phyloP scores from a whole-genome alignment of 176 grass and related monocot species.

The Oryza glaberrima region DNA sequence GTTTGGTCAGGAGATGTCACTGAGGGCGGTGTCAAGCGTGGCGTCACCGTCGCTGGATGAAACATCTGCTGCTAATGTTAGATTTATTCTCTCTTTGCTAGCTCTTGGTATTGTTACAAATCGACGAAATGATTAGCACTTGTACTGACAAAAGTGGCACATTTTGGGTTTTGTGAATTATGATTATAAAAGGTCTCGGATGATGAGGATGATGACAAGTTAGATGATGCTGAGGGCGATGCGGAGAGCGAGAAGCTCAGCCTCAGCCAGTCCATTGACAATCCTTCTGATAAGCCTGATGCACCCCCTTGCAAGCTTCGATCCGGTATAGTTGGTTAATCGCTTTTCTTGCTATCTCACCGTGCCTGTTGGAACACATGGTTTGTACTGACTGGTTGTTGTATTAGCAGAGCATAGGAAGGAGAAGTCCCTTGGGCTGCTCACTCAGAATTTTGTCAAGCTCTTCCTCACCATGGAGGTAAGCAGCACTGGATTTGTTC shows the following conservation, averaged over 20 bases:
- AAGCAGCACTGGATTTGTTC: not conserved
- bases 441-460: slow-evolving; percentile 96
- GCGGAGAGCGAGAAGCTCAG: slow-evolving; percentile 59
- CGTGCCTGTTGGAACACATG: not conserved
- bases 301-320: slow-evolving; percentile 37
- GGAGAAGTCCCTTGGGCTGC: slow-evolving; percentile 85
- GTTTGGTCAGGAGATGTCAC: slow-evolving; percentile 60
- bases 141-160: not conserved
- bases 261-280: slow-evolving; percentile 33
- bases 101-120: not conserved
- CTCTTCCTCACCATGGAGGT: slow-evolving; percentile 88
- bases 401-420: slow-evolving; percentile 62
- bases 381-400: not conserved
- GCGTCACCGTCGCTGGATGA: slow-evolving; percentile 36
- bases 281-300: slow-evolving; percentile 41
- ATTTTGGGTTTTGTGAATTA: slow-evolving; percentile 18
- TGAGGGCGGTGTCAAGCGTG: slow-evolving; percentile 39
- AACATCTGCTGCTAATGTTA: slow-evolving; percentile 44
- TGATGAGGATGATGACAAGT: slow-evolving; percentile 71
- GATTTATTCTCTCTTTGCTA: slow-evolving; percentile 3
- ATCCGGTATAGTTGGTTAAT: slow-evolving; percentile 55
- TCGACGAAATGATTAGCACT: not conserved
- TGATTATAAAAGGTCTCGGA: slow-evolving; percentile 51
- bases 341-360: not conserved
- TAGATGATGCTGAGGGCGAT: slow-evolving; percentile 49